Base-by-base conservation (phyloP, 108 stramenopile species). In the Phaeodactylum tricornutum region DNA sequence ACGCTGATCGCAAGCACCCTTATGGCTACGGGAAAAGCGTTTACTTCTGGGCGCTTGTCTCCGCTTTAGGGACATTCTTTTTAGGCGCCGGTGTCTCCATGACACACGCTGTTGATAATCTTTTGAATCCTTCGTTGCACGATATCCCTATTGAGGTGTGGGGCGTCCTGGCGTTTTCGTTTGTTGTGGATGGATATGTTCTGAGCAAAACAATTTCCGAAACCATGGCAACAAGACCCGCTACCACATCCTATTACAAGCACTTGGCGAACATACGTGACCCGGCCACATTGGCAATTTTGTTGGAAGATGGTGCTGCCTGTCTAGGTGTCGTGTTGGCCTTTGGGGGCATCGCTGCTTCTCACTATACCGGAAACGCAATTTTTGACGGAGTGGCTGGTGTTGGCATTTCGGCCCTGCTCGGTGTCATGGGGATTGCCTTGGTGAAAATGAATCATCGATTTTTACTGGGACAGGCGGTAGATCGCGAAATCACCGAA, bases 281-380 rank as follows among this genome's bases (percentile, higher is more conserved):
- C 64, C 96, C 98, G 4, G 90, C 95, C 15, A 91, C 89, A 16
- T 46, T 95, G 55, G 96, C 98, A 15, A 79, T 99, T 15, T 61
- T 99, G 21, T 59, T 97, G 49, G 98, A 99, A 46, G 98, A 99
- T 59, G 84, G 88, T 19, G 95, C 94, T 2, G 98, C 96, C 21
- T 99, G 96, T 59, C 48, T 89, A 2, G 98, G 98, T 3, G 80
- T 99, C 25, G 63, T 96, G 1, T 65, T 97, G 22, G 98, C 96
- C 4, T 76, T 88, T 34, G 84, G 55, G n/a, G 98, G 98, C 21
- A 92, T 96, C 32, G 75, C 71, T 20, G 65, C 79, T 23, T 69
- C 92, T 14, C 93, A 96, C 40, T 62, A 64, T 40, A 81, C 83
- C 16, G 75, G 69, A 3, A 69, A 69, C 47, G 91, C 94, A 2